Percentiles rank a stretch among this genome's conserved stretches.
These are phyloP conservation scores for Haberlea rhodopensis DNA, from an alignment of 257 asterid species.

Conservation along the genomic window DNA sequence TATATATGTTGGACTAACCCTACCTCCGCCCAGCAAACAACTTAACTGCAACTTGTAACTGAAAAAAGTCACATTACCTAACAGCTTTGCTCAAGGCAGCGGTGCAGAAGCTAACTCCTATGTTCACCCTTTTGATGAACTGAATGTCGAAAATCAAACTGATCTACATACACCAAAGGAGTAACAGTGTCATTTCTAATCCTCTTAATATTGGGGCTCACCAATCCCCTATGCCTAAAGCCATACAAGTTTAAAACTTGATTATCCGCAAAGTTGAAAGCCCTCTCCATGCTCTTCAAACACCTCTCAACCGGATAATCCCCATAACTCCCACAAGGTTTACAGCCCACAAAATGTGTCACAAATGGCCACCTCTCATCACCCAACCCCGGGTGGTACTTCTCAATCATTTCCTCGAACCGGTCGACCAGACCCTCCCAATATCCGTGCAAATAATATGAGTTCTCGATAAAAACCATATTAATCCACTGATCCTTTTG, in stretches of 20 bases:
- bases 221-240: conserved; percentile 1
- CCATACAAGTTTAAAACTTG: neutral
- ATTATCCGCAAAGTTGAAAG: neutral
- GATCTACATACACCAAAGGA: conserved; percentile 2
- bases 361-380: neutral
- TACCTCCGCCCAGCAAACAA: too few species aligned
- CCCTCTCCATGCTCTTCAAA: conserved; percentile 5
- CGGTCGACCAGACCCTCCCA: conserved; percentile 1
- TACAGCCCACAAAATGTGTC: neutral
- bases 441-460: neutral
- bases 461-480: neutral
- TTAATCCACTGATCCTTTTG: neutral
- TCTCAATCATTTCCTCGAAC: neutral
- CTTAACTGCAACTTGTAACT: neutral
- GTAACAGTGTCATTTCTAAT: neutral
- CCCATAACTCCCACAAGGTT: conserved; percentile 1
- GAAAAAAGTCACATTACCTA: neutral
- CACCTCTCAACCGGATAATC: neutral
- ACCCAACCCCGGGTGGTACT: neutral
- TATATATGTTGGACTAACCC: too few species aligned
- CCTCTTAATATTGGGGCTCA: neutral
- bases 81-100: neutral
- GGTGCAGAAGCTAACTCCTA: neutral
- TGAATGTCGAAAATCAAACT: neutral
- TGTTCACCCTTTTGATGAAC: neutral